Evolutionary conservation across 2,329 filamentous ascomycete genomes (phyloP).

Genomic region (Sporothrix inflata): DNA sequence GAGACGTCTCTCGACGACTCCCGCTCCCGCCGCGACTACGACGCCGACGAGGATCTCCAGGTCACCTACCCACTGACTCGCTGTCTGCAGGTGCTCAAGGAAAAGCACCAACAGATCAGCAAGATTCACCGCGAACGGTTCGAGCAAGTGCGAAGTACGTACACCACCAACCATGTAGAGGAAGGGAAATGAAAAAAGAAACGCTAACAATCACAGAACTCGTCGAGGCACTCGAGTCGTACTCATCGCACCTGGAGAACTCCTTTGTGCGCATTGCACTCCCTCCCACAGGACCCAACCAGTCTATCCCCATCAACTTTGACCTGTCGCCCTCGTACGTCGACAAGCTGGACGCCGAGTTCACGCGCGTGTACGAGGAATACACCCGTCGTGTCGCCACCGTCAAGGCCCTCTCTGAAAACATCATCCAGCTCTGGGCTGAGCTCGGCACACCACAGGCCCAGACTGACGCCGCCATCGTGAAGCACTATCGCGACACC

Average conservation of each 20-base stretch:
- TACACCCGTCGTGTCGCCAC: constrained; percentile 80
- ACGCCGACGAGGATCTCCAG: constrained; percentile 63
- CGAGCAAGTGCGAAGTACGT: constrained; percentile 89
- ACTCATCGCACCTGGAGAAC: constrained; percentile 91
- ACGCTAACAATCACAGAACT: constrained; percentile 64
- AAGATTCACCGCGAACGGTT: constrained; percentile 88
- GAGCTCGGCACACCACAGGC: constrained; percentile 93
- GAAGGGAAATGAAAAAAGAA: not conserved
- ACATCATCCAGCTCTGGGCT: constrained; percentile 93
- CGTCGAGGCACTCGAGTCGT: constrained; percentile 89
- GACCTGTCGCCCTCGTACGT: constrained; percentile 93
- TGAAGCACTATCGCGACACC: constrained; percentile 85
- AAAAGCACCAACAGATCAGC: constrained; percentile 80
- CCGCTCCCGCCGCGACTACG: constrained; percentile 64
- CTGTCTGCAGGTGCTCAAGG: constrained; percentile 79
- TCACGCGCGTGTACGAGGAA: constrained; percentile 93
- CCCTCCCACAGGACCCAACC: constrained; percentile 77
- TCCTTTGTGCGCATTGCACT: constrained; percentile 84
- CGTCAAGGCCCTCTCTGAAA: constrained; percentile 75
- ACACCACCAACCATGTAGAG: not conserved
- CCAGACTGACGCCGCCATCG: constrained; percentile 84
- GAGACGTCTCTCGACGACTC: constrained; percentile 83
- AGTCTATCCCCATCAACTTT: constrained; percentile 78
- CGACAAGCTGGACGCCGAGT: constrained; percentile 83
- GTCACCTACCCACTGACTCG: constrained; percentile 81